Evolutionary conservation across 2,329 filamentous ascomycete genomes (phyloP).

Genomic region (Cytospora piceicola): DNA sequence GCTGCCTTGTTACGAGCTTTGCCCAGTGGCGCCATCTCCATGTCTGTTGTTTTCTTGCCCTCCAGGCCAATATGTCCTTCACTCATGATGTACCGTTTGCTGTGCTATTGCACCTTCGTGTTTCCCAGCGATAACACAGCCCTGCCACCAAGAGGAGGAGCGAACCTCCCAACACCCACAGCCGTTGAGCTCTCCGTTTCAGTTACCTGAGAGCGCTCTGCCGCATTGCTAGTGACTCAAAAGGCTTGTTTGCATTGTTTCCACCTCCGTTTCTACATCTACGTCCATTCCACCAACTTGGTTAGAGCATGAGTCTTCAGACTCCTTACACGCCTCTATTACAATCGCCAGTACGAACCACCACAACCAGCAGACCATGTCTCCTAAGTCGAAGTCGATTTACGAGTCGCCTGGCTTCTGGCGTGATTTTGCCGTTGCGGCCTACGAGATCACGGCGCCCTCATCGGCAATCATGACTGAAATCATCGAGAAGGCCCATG

Average conservation of each 20-base stretch:
- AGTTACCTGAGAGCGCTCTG: neutral
- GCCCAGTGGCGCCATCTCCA: constrained; percentile 14
- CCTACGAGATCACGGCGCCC: constrained; percentile 4
- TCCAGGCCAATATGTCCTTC: neutral
- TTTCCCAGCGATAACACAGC: neutral
- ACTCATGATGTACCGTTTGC: neutral
- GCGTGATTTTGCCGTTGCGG: neutral
- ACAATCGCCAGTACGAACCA: neutral
- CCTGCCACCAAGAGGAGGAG: neutral
- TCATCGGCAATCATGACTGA: neutral
- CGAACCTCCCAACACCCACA: too few relatives aligned
- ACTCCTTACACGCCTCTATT: neutral
- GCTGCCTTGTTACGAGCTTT: constrained; percentile 3
- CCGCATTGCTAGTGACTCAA: neutral
- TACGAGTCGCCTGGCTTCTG: neutral
- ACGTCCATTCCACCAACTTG: neutral
- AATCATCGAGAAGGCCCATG: neutral
- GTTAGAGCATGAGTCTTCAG: neutral
- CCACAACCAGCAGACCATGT: neutral
- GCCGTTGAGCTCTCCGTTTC: too few relatives aligned
- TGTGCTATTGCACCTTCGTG: neutral
- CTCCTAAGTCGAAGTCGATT: neutral
- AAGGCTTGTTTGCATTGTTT: neutral
- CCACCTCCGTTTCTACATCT: neutral
- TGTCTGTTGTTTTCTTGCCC: neutral